These are phyloP conservation scores for Plasmodium billcollinsi DNA, from an alignment of 169 alveolate genomes.

Conservation along the genomic window DNA sequence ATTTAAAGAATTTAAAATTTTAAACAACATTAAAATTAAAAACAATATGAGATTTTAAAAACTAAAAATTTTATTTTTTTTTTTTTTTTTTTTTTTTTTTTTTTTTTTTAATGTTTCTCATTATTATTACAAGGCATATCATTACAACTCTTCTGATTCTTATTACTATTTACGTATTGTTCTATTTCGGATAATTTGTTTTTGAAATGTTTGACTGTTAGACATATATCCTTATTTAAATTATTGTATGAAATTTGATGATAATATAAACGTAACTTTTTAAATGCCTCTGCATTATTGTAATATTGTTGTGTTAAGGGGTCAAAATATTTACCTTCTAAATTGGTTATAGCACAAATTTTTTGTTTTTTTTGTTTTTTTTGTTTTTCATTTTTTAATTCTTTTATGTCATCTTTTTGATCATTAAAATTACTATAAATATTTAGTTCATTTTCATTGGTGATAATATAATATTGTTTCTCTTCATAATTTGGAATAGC, in stretches of 20 bases:
- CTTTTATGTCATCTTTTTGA: constrained; percentile 32
- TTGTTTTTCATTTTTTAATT: constrained; percentile 48
- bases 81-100: too few species aligned
- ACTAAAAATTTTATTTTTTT: too few species aligned
- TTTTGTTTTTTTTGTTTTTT: constrained; percentile 52
- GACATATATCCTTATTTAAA: constrained; percentile 27
- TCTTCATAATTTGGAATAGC: constrained; percentile 11
- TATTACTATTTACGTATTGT: constrained; percentile 13
- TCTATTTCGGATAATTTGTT: constrained; percentile 46
- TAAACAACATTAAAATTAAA: too few species aligned
- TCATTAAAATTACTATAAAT: constrained; percentile 73
- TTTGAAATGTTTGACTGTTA: constrained; percentile 22
- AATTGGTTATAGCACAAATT: constrained; percentile 70
- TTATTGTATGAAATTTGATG: constrained; percentile 33
- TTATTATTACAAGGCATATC: not conserved
- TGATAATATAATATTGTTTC: constrained; percentile 49
- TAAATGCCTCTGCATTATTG: constrained; percentile 56
- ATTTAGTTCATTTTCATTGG: constrained; percentile 38
- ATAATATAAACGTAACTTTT: constrained; percentile 42
- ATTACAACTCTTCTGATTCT: constrained; percentile 10
- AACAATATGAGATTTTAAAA: too few species aligned
- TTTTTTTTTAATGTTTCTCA: not conserved
- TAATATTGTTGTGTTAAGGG: constrained; percentile 73
- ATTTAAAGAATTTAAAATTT: too few species aligned
- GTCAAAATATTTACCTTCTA: constrained; percentile 75